Percentiles rank a stretch among this genome's conserved stretches.
phyloP scores from a whole-genome alignment of 2,329 filamentous ascomycete species.

The Knoxdaviesia proteae region DNA sequence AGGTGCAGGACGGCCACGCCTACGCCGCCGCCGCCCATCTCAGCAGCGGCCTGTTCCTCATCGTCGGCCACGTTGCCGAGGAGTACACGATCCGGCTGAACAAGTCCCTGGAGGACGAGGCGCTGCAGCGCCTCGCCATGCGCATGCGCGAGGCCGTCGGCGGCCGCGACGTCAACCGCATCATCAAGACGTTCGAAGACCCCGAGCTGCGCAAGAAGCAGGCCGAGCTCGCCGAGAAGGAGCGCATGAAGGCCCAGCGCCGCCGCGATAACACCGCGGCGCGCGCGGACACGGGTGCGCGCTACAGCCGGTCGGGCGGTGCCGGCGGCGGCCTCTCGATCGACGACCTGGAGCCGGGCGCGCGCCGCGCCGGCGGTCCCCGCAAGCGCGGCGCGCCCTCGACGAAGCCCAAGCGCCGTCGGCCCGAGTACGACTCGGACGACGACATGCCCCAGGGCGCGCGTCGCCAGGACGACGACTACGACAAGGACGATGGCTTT shows the following conservation, averaged over 20 bases:
- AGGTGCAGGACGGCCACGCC: constrained; percentile 51
- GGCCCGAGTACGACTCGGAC: constrained; percentile 55
- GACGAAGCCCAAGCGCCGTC: constrained; percentile 29
- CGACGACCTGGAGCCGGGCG: constrained; percentile 43
- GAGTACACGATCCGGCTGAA: constrained; percentile 49
- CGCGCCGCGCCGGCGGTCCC: constrained; percentile 24
- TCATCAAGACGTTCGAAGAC: constrained; percentile 51
- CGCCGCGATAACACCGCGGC: constrained; percentile 47
- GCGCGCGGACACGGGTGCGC: constrained; percentile 37
- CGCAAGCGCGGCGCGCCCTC: constrained; percentile 30
- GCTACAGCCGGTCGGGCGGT: constrained; percentile 23
- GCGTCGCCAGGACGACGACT: constrained; percentile 49
- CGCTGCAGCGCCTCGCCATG: constrained; percentile 45
- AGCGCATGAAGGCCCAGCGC: constrained; percentile 44
- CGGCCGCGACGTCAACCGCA: constrained; percentile 35
- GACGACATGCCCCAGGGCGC: constrained; percentile 44
- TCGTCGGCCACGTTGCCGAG: constrained; percentile 57
- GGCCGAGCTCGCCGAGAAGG: constrained; percentile 55
- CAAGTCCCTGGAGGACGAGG: constrained; percentile 47
- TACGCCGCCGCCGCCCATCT: constrained; percentile 56
- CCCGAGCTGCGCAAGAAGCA: constrained; percentile 55
- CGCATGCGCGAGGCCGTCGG: constrained; percentile 42
- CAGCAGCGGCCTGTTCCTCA: constrained; percentile 44
- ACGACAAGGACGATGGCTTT: constrained; percentile 64
- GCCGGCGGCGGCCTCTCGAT: constrained; percentile 38